A percentile compares a stretch with the other conserved stretches of the same genome.
Evolutionary conservation across 352 stramenopile genomes (phyloP).

Genomic region (Pythium volutum): DNA sequence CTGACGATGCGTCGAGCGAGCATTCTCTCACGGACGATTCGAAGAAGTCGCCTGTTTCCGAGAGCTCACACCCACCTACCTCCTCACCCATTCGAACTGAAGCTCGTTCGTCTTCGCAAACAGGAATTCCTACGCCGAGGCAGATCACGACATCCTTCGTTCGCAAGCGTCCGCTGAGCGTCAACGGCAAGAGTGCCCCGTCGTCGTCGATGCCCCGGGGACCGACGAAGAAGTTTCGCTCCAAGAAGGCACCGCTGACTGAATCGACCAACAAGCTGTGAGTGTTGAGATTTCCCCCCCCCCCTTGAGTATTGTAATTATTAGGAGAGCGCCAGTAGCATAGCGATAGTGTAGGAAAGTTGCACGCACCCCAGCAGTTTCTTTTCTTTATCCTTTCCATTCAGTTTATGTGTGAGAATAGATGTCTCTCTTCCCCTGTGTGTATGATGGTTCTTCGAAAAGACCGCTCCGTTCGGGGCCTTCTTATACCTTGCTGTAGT

Average conservation of each 20-base stretch:
- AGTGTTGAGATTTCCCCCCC: not conserved
- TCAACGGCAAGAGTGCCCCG: not conserved
- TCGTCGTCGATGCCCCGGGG: slow-evolving; percentile 21
- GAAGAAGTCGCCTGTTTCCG: slow-evolving; percentile 13
- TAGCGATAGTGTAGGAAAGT: slow-evolving; percentile 12
- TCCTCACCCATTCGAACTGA: slow-evolving; percentile 6
- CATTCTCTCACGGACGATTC: not conserved
- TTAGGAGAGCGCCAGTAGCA: slow-evolving; percentile 18
- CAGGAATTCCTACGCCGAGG: slow-evolving; percentile 10
- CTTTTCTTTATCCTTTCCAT: not conserved
- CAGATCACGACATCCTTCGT: slow-evolving; percentile 8
- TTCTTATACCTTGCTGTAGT: slow-evolving; percentile 99
- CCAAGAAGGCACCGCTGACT: slow-evolving; percentile 22
- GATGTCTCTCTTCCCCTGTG: not conserved
- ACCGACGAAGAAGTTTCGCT: slow-evolving; percentile 19
- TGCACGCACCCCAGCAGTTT: not conserved
- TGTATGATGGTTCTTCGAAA: not conserved
- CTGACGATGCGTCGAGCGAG: slow-evolving; percentile 1
- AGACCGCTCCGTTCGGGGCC: not conserved
- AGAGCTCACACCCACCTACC: slow-evolving; percentile 8
- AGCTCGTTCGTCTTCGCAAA: not conserved
- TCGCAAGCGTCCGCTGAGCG: slow-evolving; percentile 21
- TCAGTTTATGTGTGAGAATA: no score
- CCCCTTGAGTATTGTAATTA: slow-evolving; percentile 25
- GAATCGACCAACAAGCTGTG: slow-evolving; percentile 27